phyloP scores from a whole-genome alignment of 805 yeast species.

The Candida sithepensis region DNA sequence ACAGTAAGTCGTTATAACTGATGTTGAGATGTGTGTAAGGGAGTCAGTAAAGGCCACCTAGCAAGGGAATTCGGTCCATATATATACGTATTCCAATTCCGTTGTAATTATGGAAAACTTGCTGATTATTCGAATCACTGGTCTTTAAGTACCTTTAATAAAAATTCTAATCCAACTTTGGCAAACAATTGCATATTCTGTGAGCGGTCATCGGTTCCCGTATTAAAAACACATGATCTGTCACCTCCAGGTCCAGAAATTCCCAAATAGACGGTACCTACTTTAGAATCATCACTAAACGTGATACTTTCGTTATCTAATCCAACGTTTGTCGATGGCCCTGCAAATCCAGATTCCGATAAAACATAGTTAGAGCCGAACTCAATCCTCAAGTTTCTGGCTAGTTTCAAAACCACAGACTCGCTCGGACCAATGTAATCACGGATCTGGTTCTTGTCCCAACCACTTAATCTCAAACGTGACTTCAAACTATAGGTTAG shows the following conservation, averaged over 20 bases:
- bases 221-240: conserved; percentile 39
- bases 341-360: conserved; percentile 87
- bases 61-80: too few species aligned
- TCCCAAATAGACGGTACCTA: conserved; percentile 73
- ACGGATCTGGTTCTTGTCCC: conserved; percentile 67
- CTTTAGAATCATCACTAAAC: conserved; percentile 29
- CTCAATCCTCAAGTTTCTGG: conserved; percentile 75
- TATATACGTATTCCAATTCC: too few species aligned
- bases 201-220: conserved; percentile 52
- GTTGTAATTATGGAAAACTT: not conserved
- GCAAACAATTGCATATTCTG: conserved; percentile 78
- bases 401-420: conserved; percentile 68
- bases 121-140: conserved; percentile 3
- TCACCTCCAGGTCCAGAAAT: conserved; percentile 63
- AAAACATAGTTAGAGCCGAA: conserved; percentile 79
- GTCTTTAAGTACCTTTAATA: conserved; percentile 45
- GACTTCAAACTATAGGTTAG: conserved; percentile 75
- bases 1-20: too few species aligned
- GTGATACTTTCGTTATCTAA: conserved; percentile 31
- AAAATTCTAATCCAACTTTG: conserved; percentile 54
- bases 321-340: conserved; percentile 49
- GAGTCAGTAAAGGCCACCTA: too few species aligned
- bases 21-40: too few species aligned
- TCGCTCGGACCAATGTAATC: conserved; percentile 81
- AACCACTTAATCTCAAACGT: conserved; percentile 70